Percentiles rank a stretch among this genome's conserved stretches.
These are phyloP conservation scores for Kodamaea plutei DNA, from an alignment of 1,139 yeast species.

Conservation along the genomic window DNA sequence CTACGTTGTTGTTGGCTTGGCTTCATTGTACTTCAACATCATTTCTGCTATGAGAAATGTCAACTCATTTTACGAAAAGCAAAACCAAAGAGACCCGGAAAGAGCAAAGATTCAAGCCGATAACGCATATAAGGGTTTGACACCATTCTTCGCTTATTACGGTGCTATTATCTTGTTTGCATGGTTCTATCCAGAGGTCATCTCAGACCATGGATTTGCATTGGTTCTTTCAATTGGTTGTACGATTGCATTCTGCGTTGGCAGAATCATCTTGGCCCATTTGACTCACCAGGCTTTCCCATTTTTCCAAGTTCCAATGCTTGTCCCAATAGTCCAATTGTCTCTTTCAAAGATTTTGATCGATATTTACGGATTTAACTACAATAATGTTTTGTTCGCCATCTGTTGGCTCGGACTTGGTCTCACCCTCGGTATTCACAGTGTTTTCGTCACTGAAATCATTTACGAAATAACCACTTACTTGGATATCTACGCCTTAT, in stretches of 20 bases:
- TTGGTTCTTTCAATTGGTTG: constrained; percentile 67
- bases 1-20: constrained; percentile 47
- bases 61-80: constrained; percentile 41
- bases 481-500: constrained; percentile 80
- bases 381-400: constrained; percentile 38
- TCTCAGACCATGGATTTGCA: constrained; percentile 50
- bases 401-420: constrained; percentile 76
- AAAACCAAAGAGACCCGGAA: constrained; percentile 13
- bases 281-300: constrained; percentile 81
- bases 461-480: constrained; percentile 77
- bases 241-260: constrained; percentile 78
- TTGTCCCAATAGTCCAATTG: constrained; percentile 60
- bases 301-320: constrained; percentile 61
- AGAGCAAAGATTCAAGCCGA: constrained; percentile 23
- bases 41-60: constrained; percentile 73
- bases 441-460: constrained; percentile 75
- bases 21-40: constrained; percentile 67
- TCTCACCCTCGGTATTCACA: constrained; percentile 68
- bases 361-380: constrained; percentile 35
- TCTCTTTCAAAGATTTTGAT: constrained; percentile 37
- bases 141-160: constrained; percentile 71
- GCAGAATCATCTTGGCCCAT: constrained; percentile 85
- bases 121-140: constrained; percentile 57
- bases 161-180: constrained; percentile 47
- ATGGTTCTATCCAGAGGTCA: constrained; percentile 46